Percentiles rank a stretch among this genome's conserved stretches.
These are phyloP conservation scores for Podospora conica DNA, from an alignment of 495 filamentous ascomycete genomes.

Conservation along the genomic window DNA sequence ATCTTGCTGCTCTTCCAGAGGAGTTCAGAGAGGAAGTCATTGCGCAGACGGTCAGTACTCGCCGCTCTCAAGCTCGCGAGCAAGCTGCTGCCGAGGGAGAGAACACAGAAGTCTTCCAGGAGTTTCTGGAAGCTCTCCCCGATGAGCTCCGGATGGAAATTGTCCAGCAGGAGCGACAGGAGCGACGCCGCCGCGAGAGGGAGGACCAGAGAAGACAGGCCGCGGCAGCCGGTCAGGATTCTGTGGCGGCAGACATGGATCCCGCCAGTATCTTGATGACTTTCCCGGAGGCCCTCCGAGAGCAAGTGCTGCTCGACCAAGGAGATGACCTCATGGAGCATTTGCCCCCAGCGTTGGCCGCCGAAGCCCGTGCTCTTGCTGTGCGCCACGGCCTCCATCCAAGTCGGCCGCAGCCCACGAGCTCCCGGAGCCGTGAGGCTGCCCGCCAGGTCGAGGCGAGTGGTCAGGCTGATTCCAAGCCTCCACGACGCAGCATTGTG, in stretches of 20 bases:
- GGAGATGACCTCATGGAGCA: slow-evolving; percentile 81
- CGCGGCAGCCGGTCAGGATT: slow-evolving; percentile 45
- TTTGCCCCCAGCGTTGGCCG: slow-evolving; percentile 76
- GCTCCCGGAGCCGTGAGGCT: slow-evolving; percentile 24
- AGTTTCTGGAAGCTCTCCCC: slow-evolving; percentile 91
- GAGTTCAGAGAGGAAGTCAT: slow-evolving; percentile 94
- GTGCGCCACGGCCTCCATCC: slow-evolving; percentile 20
- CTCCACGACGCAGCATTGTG: slow-evolving; percentile 69
- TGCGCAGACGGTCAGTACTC: slow-evolving; percentile 73
- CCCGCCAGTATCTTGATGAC: slow-evolving; percentile 87
- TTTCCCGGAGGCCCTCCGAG: slow-evolving; percentile 75
- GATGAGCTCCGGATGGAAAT: slow-evolving; percentile 85
- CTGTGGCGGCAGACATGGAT: slow-evolving; percentile 78
- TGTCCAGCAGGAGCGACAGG: slow-evolving; percentile 78
- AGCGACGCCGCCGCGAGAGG: slow-evolving; percentile 83
- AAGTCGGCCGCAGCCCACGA: slow-evolving; percentile 16
- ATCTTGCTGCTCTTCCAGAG: slow-evolving; percentile 88
- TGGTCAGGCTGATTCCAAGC: slow-evolving; percentile 46
- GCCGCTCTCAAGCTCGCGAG: slow-evolving; percentile 72
- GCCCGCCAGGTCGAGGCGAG: slow-evolving; percentile 24
- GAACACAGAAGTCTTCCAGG: slow-evolving; percentile 82
- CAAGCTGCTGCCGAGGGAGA: slow-evolving; percentile 61
- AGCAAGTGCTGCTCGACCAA: slow-evolving; percentile 83
- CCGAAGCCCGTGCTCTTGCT: slow-evolving; percentile 67
- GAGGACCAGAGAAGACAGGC: slow-evolving; percentile 59